Conservation (phyloP, 2,329 filamentous ascomycete genomes). For the Nemania serpens region DNA sequence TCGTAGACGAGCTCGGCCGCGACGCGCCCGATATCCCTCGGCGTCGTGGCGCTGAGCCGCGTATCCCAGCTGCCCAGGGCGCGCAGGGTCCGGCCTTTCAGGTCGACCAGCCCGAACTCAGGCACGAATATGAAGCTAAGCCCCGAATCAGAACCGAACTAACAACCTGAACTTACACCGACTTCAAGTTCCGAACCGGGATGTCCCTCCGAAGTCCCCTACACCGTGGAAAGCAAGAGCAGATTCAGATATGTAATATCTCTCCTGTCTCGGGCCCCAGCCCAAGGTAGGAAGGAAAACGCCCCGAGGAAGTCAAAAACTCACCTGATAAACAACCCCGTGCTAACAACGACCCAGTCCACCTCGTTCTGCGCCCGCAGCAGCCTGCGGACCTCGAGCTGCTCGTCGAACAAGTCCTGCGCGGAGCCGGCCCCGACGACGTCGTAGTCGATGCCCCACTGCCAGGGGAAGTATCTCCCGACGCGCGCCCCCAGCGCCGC, state of each 20-base stretch:
- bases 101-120: conserved; percentile 66
- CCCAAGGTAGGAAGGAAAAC: too few species aligned
- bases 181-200: too few species aligned
- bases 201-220: too few species aligned
- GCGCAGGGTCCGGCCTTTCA: conserved; percentile 47
- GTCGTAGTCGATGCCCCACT: conserved; percentile 76
- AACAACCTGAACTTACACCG: too few species aligned
- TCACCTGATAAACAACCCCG: conserved; percentile 62
- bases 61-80: conserved; percentile 67
- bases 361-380: conserved; percentile 54
- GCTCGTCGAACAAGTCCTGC: conserved; percentile 71
- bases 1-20: conserved; percentile 60
- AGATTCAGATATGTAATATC: too few species aligned
- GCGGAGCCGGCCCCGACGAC: conserved; percentile 60
- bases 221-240: too few species aligned
- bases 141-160: not conserved
- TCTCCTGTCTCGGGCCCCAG: too few species aligned
- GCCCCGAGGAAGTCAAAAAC: not conserved
- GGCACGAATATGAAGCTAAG: conserved; percentile 67
- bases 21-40: conserved; percentile 65
- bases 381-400: conserved; percentile 60
- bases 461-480: conserved; percentile 69
- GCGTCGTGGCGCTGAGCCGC: conserved; percentile 64
- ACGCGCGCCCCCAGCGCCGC: conserved; percentile 54
- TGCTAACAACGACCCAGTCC: conserved; percentile 69